A percentile compares a stretch with the other conserved stretches of the same genome.
phyloP scores from a whole-genome alignment of 1,284 basidiomycete genomes.

The Rhizopogon parksii region DNA sequence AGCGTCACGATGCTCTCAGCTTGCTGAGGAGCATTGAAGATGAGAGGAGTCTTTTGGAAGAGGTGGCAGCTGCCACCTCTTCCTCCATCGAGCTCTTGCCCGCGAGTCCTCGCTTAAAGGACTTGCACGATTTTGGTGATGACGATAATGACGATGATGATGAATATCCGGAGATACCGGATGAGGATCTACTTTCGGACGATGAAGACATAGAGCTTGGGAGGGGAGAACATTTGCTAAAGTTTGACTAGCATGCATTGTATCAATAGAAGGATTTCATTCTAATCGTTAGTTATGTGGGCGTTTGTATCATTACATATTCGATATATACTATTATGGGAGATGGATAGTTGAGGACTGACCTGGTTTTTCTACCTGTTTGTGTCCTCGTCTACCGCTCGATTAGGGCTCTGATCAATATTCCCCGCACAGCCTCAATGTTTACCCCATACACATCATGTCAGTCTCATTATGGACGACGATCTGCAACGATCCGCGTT shows the following conservation, averaged over 20 bases:
- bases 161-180: conserved; percentile 12
- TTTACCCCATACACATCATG: no score
- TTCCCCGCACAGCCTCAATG: no score
- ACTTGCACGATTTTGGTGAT: conserved; percentile 9
- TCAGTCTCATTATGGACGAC: no score
- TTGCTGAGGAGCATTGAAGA: conserved; percentile 12
- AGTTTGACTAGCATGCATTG: neutral
- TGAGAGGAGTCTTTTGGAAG: conserved; percentile 25
- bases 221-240: neutral
- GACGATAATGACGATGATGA: conserved; percentile 10
- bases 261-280: neutral
- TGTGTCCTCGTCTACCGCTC: no score
- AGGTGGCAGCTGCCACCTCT: conserved; percentile 21
- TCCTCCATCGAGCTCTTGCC: conserved; percentile 12
- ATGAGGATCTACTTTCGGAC: conserved; percentile 14
- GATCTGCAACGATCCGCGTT: no score
- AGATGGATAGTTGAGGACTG: no score
- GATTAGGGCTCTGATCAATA: no score
- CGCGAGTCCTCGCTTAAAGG: conserved; percentile 4
- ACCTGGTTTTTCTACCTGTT: no score
- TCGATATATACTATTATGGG: no score
- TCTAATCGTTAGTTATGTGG: no score
- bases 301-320: neutral
- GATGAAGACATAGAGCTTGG: neutral
- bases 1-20: conserved; percentile 4